Evolutionary conservation across 2,329 filamentous ascomycete species (phyloP).

Genomic region (Claviceps capensis): DNA sequence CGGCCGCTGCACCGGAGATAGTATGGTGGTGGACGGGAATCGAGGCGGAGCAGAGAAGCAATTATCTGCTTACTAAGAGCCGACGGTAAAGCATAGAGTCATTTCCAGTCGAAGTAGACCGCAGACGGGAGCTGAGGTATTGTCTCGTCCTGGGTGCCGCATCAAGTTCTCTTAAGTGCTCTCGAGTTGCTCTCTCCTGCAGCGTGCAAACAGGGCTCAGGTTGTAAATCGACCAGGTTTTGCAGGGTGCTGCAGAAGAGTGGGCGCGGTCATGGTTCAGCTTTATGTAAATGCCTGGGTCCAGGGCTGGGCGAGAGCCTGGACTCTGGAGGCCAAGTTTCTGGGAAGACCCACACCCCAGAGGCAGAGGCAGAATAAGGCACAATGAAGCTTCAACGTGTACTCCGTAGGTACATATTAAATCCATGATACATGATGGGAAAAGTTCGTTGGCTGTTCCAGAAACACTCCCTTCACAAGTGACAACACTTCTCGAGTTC

Average conservation of each 20-base stretch:
- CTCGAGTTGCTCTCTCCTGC: neutral
- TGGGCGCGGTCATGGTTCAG: neutral
- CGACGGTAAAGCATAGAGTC: neutral
- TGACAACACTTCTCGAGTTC: no score
- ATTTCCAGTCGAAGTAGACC: neutral
- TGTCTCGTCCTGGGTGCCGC: neutral
- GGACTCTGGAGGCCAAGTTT: no score
- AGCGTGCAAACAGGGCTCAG: neutral
- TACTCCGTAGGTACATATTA: no score
- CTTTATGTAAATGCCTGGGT: no score
- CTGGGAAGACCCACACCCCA: no score
- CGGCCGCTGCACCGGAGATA: neutral
- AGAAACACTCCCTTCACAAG: no score
- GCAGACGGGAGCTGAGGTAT: neutral
- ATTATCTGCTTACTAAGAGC: neutral
- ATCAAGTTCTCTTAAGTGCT: neutral
- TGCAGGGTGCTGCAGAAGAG: neutral
- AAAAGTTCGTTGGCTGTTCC: no score
- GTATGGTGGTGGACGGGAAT: neutral
- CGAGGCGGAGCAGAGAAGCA: neutral
- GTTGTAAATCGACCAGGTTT: neutral
- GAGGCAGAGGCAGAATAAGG: no score
- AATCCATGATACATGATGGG: no score
- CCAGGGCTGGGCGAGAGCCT: no score
- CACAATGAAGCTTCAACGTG: no score